phyloP scores from a whole-genome alignment of 306 rosid species.

The Argentina anserina region DNA sequence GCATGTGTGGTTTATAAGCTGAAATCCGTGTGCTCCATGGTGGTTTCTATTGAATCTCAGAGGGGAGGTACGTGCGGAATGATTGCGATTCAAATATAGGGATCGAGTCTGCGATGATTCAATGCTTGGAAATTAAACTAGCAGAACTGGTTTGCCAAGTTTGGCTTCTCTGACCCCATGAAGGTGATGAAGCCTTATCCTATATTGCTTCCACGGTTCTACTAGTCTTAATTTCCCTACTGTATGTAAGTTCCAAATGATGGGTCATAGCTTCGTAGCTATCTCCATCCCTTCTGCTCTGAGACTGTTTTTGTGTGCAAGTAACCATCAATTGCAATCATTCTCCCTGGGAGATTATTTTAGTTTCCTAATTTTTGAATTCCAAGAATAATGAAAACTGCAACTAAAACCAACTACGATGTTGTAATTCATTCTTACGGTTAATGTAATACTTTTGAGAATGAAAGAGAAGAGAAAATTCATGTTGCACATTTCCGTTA shows the following conservation, averaged over 20 bases:
- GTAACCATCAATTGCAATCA: slow-evolving; percentile 6
- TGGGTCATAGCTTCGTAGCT: background rate
- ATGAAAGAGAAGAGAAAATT: background rate
- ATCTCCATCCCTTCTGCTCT: background rate
- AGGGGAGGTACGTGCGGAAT: background rate
- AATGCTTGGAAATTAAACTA: background rate
- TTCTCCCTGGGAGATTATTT: background rate
- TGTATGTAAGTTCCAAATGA: background rate
- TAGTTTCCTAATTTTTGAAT: background rate
- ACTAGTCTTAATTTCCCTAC: background rate
- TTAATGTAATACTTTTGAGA: background rate
- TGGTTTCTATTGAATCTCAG: background rate
- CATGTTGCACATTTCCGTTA: too few species aligned
- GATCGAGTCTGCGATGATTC: background rate
- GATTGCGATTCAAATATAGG: background rate
- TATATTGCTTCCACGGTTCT: background rate
- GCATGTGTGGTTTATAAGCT: background rate
- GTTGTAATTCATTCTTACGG: too few species aligned
- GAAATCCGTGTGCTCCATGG: background rate
- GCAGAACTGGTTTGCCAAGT: background rate
- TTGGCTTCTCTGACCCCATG: background rate
- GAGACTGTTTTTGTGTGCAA: background rate
- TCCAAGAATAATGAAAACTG: background rate
- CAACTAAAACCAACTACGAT: background rate
- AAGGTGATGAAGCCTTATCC: background rate